Evolutionary conservation across 106 monocot species (phyloP).

Genomic region (Cymbidium sinense): DNA sequence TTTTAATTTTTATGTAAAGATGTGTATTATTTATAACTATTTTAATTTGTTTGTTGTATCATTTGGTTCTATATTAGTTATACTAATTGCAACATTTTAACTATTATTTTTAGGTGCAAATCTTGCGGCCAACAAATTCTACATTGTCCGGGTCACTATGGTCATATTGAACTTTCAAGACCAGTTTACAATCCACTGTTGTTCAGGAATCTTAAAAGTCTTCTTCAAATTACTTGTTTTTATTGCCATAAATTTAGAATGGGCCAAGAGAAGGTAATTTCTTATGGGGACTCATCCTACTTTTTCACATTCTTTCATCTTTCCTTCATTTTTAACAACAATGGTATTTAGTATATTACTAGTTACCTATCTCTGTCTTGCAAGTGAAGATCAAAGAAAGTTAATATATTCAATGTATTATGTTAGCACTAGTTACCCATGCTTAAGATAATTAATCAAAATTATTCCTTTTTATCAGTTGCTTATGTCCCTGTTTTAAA

Average conservation of each 20-base stretch:
- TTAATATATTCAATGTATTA: neutral
- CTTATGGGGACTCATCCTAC: neutral
- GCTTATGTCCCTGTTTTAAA: neutral
- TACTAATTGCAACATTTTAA: constrained; percentile 8
- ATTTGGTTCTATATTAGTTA: neutral
- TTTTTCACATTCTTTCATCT: neutral
- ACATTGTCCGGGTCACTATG: constrained; percentile 84
- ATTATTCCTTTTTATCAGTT: neutral
- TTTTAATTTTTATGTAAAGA: too few relatives aligned
- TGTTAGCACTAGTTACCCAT: neutral
- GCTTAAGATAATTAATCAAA: neutral
- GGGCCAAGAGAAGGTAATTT: constrained; percentile 38
- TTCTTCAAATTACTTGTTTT: constrained; percentile 75
- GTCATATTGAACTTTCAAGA: constrained; percentile 76
- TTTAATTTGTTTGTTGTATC: neutral
- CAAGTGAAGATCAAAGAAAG: neutral
- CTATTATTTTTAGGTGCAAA: constrained; percentile 61
- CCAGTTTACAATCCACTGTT: constrained; percentile 75
- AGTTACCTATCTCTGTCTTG: neutral
- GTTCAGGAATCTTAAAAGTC: constrained; percentile 43
- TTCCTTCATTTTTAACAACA: neutral
- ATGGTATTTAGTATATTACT: neutral
- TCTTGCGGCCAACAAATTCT: constrained; percentile 56
- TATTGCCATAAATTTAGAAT: constrained; percentile 64
- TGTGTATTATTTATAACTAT: too few relatives aligned